A percentile compares a stretch with the other conserved stretches of the same genome.
phyloP scores from a whole-genome alignment of 345 rosid species.

The Citropsis articulata region DNA sequence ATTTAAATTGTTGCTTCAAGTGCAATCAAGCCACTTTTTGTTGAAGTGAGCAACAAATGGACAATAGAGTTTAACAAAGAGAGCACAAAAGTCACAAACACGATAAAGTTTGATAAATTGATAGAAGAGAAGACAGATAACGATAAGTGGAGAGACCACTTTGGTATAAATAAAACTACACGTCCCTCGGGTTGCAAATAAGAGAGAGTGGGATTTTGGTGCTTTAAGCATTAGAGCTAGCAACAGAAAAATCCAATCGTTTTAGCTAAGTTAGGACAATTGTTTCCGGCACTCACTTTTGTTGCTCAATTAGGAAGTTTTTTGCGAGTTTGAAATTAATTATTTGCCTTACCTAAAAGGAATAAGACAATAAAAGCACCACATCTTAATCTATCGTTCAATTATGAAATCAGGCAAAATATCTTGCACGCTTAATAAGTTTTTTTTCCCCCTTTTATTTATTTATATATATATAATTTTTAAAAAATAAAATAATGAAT shows the following conservation, averaged over 20 bases:
- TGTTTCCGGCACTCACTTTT: background rate
- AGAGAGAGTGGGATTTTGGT: background rate
- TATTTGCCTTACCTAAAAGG: background rate
- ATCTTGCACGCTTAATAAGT: background rate
- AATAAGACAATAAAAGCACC: background rate
- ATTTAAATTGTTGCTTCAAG: too few species aligned
- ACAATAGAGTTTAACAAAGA: background rate
- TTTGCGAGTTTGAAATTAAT: background rate
- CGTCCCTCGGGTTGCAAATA: background rate
- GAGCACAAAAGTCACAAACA: background rate
- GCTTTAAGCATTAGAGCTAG: background rate
- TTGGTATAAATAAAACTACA: background rate
- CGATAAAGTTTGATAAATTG: background rate
- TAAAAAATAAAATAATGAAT: too few species aligned
- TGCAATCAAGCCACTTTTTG: background rate
- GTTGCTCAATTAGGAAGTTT: background rate
- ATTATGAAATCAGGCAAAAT: background rate
- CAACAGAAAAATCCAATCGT: background rate
- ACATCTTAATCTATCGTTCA: background rate
- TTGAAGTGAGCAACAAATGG: background rate
- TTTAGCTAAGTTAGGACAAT: background rate
- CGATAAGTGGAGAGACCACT: slow-evolving; percentile 18
- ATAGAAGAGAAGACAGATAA: slow-evolving; percentile 8
- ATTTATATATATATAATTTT: too few species aligned
- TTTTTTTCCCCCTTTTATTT: too few species aligned